Evolutionary conservation across 2,329 filamentous ascomycete species (phyloP), one percentile per base, ranked within the genome.

Genomic region (Rutstroemia sp.): DNA sequence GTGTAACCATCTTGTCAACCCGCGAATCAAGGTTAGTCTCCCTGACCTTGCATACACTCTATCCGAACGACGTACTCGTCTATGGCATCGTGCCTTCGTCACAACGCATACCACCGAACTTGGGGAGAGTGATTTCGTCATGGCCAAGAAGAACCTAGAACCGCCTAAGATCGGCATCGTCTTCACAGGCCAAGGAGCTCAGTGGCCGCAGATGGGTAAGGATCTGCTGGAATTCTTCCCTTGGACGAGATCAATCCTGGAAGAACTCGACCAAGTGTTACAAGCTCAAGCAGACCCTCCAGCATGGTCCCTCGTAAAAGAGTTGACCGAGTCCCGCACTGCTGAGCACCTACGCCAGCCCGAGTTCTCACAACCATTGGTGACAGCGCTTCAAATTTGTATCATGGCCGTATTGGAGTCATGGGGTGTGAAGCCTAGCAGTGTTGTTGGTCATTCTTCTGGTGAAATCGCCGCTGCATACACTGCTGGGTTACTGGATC

Each of bases 391-490:
- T 1, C 78, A 80, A 62, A 64, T 80, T 18, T 60, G 70, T 1
- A 62, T 79, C 4, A 70, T 74, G 0, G 66, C 73, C 3, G 65
- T 79, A 5, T 66, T 80, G 1, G 39, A 70, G 16, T 70, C 71
- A 1, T 78, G 71, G 71, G 70, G 70, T 2, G 64, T 79, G n/a
- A 61, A 58, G 4, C 71, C 75, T 0, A 49, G 59, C 0, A 69
- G 65, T 2, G 73, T 77, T 0, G 66, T 71, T 4, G 74, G 76
- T 0, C 76, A 79, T 60, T 77, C 74, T 0, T 71, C 68, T 41
- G 76, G 76, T 7, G 77, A 79, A 57, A 77, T 78, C 45, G 75
- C 66, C 2, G 76, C 76, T 2, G 75, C 76, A 0, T 78, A 73
- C 52, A 68, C 73, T 1, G 64, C 71, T 1, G 73, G 71, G 2